Percentiles rank a stretch among this genome's conserved stretches.
phyloP scores from a whole-genome alignment of 306 rosid species.

The Acmispon strigosus region DNA sequence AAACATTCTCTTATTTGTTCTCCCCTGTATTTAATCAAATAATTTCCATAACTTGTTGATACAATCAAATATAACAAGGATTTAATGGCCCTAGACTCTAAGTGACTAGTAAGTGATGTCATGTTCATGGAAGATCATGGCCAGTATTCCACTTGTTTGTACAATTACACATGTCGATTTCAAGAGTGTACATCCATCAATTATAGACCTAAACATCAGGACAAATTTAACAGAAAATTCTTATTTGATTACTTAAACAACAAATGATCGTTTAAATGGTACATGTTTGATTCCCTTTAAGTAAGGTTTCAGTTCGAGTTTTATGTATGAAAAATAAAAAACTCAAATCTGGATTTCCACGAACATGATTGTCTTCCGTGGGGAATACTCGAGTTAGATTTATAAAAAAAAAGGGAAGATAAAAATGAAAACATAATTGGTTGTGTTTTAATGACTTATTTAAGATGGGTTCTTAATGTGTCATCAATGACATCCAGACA shows the following conservation, averaged over 20 bases:
- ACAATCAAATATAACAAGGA: not conserved
- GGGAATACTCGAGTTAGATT: too few relatives aligned
- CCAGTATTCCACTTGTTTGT: not conserved
- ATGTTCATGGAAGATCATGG: not conserved
- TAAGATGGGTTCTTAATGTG: not conserved
- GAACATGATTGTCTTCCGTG: too few relatives aligned
- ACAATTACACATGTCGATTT: not conserved
- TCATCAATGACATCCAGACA: slow-evolving; percentile 16
- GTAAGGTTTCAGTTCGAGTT: too few relatives aligned
- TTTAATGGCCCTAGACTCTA: not conserved
- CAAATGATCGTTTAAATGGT: not conserved
- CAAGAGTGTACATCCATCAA: not conserved
- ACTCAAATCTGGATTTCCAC: too few relatives aligned
- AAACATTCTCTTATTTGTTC: not conserved
- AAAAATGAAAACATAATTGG: not conserved
- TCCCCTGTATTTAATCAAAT: not conserved
- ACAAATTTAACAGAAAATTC: not conserved
- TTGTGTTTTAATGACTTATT: not conserved
- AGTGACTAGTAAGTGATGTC: slow-evolving; percentile 11
- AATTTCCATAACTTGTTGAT: not conserved
- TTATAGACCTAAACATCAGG: not conserved
- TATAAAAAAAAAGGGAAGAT: not conserved
- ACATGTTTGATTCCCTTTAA: too few relatives aligned
- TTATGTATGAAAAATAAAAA: too few relatives aligned
- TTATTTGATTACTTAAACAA: not conserved